Evolutionary conservation across 1,139 yeast species (phyloP).

Genomic region (Lipomyces yarrowii): DNA sequence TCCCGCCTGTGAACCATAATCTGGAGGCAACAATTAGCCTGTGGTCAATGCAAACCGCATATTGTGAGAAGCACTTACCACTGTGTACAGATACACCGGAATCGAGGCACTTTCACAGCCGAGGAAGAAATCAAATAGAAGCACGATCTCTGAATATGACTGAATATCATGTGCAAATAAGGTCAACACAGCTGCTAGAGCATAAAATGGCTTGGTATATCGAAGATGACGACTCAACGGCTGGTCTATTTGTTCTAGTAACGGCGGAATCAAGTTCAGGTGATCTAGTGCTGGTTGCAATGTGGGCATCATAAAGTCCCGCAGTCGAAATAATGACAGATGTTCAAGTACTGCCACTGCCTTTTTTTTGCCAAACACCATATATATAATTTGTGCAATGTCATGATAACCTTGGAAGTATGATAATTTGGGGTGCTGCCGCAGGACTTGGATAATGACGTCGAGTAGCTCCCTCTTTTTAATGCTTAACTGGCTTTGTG

Average conservation of each 20-base stretch:
- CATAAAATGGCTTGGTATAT: slow-evolving; percentile 58
- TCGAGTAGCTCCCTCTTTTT: slow-evolving; percentile 49
- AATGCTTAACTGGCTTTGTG: slow-evolving; percentile 34
- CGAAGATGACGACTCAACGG: slow-evolving; percentile 54
- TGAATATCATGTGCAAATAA: slow-evolving; percentile 73
- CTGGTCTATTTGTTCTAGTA: slow-evolving; percentile 56
- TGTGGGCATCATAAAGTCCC: slow-evolving; percentile 84
- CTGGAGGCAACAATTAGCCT: neutral
- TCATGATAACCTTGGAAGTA: slow-evolving; percentile 96
- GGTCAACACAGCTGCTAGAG: slow-evolving; percentile 76
- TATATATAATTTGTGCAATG: slow-evolving; percentile 67
- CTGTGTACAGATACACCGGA: slow-evolving; percentile 59
- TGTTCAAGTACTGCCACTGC: slow-evolving; percentile 57
- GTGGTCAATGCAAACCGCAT: slow-evolving; percentile 29
- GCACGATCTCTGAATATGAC: slow-evolving; percentile 53
- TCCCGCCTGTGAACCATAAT: neutral
- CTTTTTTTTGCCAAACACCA: slow-evolving; percentile 50
- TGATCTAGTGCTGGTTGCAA: slow-evolving; percentile 69
- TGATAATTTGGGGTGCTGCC: slow-evolving; percentile 61
- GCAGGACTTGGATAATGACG: slow-evolving; percentile 58
- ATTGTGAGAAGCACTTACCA: slow-evolving; percentile 45
- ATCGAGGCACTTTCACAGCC: slow-evolving; percentile 51
- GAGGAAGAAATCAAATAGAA: slow-evolving; percentile 65
- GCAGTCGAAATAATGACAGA: slow-evolving; percentile 62
- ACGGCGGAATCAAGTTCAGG: slow-evolving; percentile 62